phyloP scores from a whole-genome alignment of 2,329 filamentous ascomycete species.

The Colletotrichum australisinense region DNA sequence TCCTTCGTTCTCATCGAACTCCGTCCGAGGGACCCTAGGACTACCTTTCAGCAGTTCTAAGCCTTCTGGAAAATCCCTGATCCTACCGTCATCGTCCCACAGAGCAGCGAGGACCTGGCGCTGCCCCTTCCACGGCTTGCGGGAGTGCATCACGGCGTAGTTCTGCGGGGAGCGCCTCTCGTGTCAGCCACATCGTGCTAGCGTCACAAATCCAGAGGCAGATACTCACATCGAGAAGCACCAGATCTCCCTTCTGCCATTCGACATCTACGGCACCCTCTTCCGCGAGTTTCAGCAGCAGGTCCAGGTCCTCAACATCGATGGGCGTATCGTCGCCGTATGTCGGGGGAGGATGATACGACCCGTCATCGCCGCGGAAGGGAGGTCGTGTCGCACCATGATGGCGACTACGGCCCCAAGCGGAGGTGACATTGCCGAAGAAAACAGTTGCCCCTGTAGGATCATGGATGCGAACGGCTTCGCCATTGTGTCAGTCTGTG shows the following conservation, averaged over 20 bases:
- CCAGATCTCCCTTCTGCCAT: slow-evolving; percentile 45
- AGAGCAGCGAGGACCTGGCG: slow-evolving; percentile 46
- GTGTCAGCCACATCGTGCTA: slow-evolving; percentile 22
- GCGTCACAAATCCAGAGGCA: not conserved
- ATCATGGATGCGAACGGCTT: slow-evolving; percentile 44
- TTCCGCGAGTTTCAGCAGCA: slow-evolving; percentile 43
- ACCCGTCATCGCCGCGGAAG: slow-evolving; percentile 45
- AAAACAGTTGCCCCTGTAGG: slow-evolving; percentile 42
- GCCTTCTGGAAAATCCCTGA: slow-evolving; percentile 42
- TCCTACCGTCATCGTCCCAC: slow-evolving; percentile 43
- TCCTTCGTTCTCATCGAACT: not conserved
- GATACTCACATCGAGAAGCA: slow-evolving; percentile 44
- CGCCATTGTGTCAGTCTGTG: not conserved
- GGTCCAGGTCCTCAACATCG: slow-evolving; percentile 43
- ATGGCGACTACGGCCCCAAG: slow-evolving; percentile 46
- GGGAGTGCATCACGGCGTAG: slow-evolving; percentile 47
- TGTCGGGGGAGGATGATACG: slow-evolving; percentile 47
- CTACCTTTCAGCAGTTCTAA: slow-evolving; percentile 33
- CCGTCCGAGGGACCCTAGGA: slow-evolving; percentile 26
- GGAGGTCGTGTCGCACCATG: slow-evolving; percentile 46
- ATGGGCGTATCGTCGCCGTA: slow-evolving; percentile 45
- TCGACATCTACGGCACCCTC: slow-evolving; percentile 40
- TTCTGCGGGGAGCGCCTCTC: slow-evolving; percentile 39
- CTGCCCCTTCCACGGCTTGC: slow-evolving; percentile 44
- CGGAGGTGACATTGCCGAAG: slow-evolving; percentile 50